A percentile compares a stretch with the other conserved stretches of the same genome.
Conservation (phyloP, 495 filamentous ascomycete genomes). For the Penicillium verhagenii region DNA sequence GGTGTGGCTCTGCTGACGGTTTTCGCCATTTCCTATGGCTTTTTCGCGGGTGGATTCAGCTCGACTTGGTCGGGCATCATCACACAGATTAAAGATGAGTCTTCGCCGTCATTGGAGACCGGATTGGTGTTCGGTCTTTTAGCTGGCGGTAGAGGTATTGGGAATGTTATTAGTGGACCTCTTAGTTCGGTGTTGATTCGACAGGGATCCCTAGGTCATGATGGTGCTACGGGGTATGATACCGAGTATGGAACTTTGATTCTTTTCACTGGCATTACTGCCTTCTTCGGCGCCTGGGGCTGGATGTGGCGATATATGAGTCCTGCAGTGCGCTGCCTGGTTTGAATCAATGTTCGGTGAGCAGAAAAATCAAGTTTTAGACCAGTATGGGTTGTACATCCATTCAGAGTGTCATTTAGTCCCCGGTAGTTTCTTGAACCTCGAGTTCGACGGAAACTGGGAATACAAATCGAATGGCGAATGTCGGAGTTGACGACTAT, state of each 20-base stretch:
- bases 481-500: too few species aligned
- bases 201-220: constrained; percentile 25
- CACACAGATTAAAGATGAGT: constrained; percentile 49
- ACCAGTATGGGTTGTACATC: too few species aligned
- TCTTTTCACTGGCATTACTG: constrained; percentile 47
- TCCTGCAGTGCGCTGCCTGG: constrained; percentile 6
- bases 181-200: constrained; percentile 56
- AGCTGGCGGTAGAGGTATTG: constrained; percentile 63
- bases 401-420: too few species aligned
- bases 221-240: constrained; percentile 31
- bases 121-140: constrained; percentile 63
- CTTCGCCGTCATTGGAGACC: constrained; percentile 46
- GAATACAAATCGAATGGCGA: too few species aligned
- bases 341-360: not conserved
- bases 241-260: constrained; percentile 45
- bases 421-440: too few species aligned
- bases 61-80: constrained; percentile 63
- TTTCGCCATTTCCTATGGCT: constrained; percentile 66
- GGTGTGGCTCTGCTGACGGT: constrained; percentile 57
- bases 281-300: constrained; percentile 35
- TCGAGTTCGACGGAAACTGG: too few species aligned
- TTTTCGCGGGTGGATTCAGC: constrained; percentile 65
- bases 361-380: not conserved
- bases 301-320: constrained; percentile 35
- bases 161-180: constrained; percentile 61